phyloP scores from a whole-genome alignment of 208 protist species.

The Strigomonas galati region DNA sequence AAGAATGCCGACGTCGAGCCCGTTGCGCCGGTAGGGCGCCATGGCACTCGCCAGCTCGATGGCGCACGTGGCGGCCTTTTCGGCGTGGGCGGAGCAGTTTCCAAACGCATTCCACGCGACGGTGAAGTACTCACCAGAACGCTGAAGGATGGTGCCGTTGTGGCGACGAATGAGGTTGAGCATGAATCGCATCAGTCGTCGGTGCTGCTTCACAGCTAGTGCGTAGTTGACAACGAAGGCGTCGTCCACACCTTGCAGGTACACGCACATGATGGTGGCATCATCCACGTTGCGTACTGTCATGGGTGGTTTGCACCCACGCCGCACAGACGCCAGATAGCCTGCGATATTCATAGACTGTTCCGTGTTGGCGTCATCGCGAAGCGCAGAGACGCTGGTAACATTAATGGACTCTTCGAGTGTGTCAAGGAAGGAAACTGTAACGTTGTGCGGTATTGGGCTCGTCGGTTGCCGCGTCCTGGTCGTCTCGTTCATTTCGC shows the following conservation, averaged over 20 bases:
- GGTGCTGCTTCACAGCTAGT: constrained; percentile 59
- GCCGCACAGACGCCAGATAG: background rate
- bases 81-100: constrained; percentile 64
- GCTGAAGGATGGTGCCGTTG: constrained; percentile 69
- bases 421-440: background rate
- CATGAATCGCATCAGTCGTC: constrained; percentile 71
- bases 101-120: constrained; percentile 87
- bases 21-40: constrained; percentile 40
- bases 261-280: constrained; percentile 63
- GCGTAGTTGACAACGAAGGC: constrained; percentile 70
- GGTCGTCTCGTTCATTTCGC: background rate
- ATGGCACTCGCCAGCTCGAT: constrained; percentile 59
- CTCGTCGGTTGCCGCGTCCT: too few species aligned
- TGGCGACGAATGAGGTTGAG: constrained; percentile 63
- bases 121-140: constrained; percentile 64
- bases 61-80: constrained; percentile 64
- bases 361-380: background rate
- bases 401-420: background rate
- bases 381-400: background rate
- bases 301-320: constrained; percentile 28
- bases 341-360: background rate
- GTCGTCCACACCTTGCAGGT: constrained; percentile 51
- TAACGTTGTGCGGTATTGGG: too few species aligned
- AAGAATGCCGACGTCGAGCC: constrained; percentile 72
- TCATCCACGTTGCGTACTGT: constrained; percentile 45